Evolutionary conservation across 1,284 basidiomycete genomes (phyloP), one percentile per base, ranked within the genome.

Genomic region (Heterobasidion occidentale): DNA sequence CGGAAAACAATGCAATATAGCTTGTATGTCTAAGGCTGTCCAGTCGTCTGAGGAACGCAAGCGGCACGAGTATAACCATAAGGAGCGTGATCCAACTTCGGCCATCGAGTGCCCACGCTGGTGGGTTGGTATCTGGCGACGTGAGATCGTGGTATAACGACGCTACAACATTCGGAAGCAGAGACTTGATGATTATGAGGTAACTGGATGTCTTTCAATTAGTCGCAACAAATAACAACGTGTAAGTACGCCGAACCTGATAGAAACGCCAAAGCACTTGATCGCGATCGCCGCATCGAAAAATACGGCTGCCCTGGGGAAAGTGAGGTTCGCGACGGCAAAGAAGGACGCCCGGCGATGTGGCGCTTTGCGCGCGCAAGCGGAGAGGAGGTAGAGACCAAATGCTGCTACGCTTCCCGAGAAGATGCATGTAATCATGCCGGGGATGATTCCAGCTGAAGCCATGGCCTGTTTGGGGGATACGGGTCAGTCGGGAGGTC

Each of bases 201-300:
- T 95, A 96, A 66, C 90, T 92, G 64, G 33, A 19, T 20, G 17
- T 38, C 8, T 19, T 11, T 27, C 7, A 45, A n/a, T 34, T 27
- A 33, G 15, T 34, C 45, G 47, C 27, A 36, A 57, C 6, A 56
- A 53, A 19, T 48, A 20, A 20, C 51, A 49, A 12, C n/a, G 34
- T 49, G 15, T 59, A 63, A 63, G 45, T 71, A 7, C 17, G 6
- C 48, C 79, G 53, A 71, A 92, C 77, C 93, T 96, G 63, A 97
- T 90, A 42, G 92, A 94, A 8, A 99, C 97, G 36, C 97, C 97
- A 68, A 96, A 96, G 70, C 94, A 98, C 70, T 98, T 98, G 69
- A 90, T 88, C 2, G 94, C 95, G 64, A 99, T 98, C 7, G 96
- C 95, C 3, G 87, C 81, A 71, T 99, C 92, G 64, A 96, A 94